phyloP scores from a whole-genome alignment of 139 green algal genomes.

The Klebsormidium nitens region DNA sequence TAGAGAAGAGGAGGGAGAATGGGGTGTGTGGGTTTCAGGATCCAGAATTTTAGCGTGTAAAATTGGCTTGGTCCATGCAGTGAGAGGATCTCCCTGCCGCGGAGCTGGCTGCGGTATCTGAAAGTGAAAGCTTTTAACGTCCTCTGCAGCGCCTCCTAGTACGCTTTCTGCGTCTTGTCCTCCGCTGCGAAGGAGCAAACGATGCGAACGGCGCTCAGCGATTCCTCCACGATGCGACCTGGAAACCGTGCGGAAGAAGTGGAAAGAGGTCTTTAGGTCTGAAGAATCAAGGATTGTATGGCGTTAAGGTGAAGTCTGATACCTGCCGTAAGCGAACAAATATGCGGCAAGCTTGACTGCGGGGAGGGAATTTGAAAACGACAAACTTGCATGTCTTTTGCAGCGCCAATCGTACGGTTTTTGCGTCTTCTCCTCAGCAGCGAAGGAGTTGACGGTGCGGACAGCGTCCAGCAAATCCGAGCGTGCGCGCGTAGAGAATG shows the following conservation, averaged over 20 bases:
- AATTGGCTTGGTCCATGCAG: too few species aligned
- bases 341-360: too few species aligned
- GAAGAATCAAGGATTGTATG: neutral
- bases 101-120: too few species aligned
- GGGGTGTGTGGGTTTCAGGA: neutral
- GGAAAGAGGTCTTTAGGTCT: neutral
- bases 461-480: too few species aligned
- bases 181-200: conserved; percentile 29
- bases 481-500: neutral
- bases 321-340: too few species aligned
- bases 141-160: neutral
- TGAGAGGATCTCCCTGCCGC: too few species aligned
- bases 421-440: too few species aligned
- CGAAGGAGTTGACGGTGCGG: conserved; percentile 17
- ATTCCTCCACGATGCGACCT: neutral
- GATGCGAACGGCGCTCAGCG: neutral
- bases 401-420: too few species aligned
- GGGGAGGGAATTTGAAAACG: too few species aligned
- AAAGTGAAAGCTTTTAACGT: too few species aligned
- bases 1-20: neutral
- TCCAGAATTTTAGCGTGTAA: neutral
- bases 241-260: neutral
- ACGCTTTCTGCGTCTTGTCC: conserved; percentile 2
- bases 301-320: too few species aligned
- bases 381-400: too few species aligned